Evolutionary conservation across 345 rosid species (phyloP).

Genomic region (Angophora floribunda): DNA sequence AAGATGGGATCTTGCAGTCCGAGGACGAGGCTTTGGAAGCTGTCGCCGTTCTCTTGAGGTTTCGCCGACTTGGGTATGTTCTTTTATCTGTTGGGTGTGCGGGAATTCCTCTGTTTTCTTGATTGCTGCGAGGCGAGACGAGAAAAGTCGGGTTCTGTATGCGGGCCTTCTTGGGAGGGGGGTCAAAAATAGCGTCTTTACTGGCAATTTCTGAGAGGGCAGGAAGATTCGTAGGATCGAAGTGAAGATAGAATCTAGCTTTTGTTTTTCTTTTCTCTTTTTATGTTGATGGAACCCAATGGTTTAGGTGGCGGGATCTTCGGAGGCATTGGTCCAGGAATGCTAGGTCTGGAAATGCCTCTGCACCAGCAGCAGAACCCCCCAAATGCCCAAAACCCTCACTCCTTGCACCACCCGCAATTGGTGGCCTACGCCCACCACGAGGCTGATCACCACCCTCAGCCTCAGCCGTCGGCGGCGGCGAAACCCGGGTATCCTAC

Average conservation of each 20-base stretch:
- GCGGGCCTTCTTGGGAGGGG: neutral
- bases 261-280: neutral
- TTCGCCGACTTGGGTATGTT: neutral
- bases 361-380: slow-evolving; percentile 36
- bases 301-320: slow-evolving; percentile 53
- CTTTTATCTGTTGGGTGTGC: neutral
- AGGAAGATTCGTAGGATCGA: neutral
- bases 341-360: slow-evolving; percentile 70
- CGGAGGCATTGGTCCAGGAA: slow-evolving; percentile 61
- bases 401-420: slow-evolving; percentile 46
- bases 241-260: neutral
- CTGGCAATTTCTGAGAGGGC: neutral
- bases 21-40: neutral
- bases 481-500: slow-evolving; percentile 23
- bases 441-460: slow-evolving; percentile 20
- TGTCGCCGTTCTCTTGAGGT: neutral
- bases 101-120: neutral
- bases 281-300: slow-evolving; percentile 50
- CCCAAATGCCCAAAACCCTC: slow-evolving; percentile 28
- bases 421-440: slow-evolving; percentile 30
- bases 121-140: neutral
- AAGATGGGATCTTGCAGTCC: neutral
- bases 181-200: neutral
- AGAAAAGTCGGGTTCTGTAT: neutral
- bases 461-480: slow-evolving; percentile 22